Base-by-base conservation (phyloP, 129 eudicot genomes). In the Centella asiatica region DNA sequence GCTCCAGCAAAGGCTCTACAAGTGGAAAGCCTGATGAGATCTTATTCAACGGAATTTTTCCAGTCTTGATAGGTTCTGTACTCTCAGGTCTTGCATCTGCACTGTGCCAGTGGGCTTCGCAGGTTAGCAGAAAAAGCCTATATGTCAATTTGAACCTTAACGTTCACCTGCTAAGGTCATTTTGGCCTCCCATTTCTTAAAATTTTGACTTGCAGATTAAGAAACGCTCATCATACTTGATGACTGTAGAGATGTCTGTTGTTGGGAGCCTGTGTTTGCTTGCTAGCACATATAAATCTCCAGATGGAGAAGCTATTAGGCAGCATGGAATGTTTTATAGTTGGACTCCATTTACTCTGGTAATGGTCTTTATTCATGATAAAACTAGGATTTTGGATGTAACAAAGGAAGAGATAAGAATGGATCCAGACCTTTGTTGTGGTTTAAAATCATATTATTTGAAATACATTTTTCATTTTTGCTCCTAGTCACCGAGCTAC, bases 21-120 rank as follows among this genome's bases (percentile, higher is more conserved):
- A 76, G 73, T 52, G 73, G 65, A 22, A 77, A 82, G 59, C 78
- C 86, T 45, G 96, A 92, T 67, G 87, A 80, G 44, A 66, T 87
- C 53, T 57, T 92, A 65, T 66, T 84, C 46, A 65, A 72, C 78
- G 99, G 99, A 51, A 87, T 92, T 67, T 59, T 87, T 74, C 99
- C 99, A 2, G 86, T 92, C 32, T 75, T 87, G 77, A 74, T 87
- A 56, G 99, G 95, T 48, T 92, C 99, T 66, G 88, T 92, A 32
- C 95, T 92, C 44, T 92, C 99, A 11, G 99, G 99, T 63, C 81
- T 92, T 67, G 99, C 99, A 73, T 92, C 99, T 64, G 82, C 99
- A 50, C 76, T 92, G 71, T 92, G 99, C 67, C 99, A 92, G 69
- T 87, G 99, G 99, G 96, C 96, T 32, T 81, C 99, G 71, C 99